Evolutionary conservation across 2,329 filamentous ascomycete species (phyloP).

Genomic region (Neospermospora avenae): DNA sequence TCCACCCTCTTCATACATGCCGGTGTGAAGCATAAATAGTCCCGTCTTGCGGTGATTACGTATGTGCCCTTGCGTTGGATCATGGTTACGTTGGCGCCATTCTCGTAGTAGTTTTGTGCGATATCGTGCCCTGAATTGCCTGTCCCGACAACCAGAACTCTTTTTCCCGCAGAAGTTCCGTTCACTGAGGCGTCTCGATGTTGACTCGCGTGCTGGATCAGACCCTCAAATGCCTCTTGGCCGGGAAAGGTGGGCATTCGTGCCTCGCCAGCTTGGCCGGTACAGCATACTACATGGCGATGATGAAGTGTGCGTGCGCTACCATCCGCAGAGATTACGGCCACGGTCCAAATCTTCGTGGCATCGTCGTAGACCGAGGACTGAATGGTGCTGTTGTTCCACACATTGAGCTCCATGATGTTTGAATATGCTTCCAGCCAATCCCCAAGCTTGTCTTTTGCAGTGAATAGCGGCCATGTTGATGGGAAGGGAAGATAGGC

Average conservation of each 20-base stretch:
- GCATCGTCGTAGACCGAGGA: too few species aligned
- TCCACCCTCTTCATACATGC: conserved; percentile 38
- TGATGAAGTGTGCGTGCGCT: neutral
- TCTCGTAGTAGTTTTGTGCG: conserved; percentile 63
- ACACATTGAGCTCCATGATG: conserved; percentile 64
- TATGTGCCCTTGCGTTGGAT: conserved; percentile 65
- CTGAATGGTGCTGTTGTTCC: conserved; percentile 51
- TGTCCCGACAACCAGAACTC: conserved; percentile 62
- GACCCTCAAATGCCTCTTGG: conserved; percentile 34
- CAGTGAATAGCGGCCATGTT: conserved; percentile 65
- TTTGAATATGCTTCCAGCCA: conserved; percentile 65
- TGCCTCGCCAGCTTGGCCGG: conserved; percentile 54
- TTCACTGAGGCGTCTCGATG: conserved; percentile 43
- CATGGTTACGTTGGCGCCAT: conserved; percentile 65
- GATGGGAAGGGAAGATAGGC: conserved; percentile 63
- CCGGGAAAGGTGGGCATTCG: conserved; percentile 39
- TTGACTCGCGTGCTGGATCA: too few species aligned
- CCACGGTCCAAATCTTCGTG: too few species aligned
- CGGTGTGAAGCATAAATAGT: conserved; percentile 32
- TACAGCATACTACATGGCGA: conserved; percentile 24
- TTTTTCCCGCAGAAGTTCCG: too few species aligned
- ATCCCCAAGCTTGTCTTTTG: conserved; percentile 67
- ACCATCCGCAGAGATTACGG: too few species aligned
- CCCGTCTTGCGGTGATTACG: conserved; percentile 54
- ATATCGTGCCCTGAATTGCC: conserved; percentile 71